Percentiles rank a stretch among this genome's conserved stretches.
Evolutionary conservation across 441 rosid species (phyloP).

Genomic region (Rhodomyrtus psidioides): DNA sequence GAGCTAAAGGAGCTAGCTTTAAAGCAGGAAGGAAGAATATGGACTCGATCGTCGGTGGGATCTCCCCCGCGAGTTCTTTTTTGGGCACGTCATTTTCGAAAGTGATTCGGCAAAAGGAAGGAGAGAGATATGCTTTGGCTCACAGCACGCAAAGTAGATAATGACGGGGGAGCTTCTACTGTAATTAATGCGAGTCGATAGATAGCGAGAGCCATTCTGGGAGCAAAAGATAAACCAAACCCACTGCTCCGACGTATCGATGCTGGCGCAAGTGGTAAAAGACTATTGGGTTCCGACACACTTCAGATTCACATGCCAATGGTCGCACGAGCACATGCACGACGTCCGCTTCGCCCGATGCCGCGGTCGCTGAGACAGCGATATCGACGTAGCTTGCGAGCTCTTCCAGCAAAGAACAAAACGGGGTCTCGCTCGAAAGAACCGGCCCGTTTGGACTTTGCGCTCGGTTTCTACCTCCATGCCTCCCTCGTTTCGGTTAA

Average conservation of each 20-base stretch:
- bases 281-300: background rate
- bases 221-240: background rate
- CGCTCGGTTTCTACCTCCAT: background rate
- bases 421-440: background rate
- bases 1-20: background rate
- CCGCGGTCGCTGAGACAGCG: background rate
- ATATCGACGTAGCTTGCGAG: background rate
- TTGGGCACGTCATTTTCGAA: background rate
- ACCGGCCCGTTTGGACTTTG: background rate
- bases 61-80: background rate
- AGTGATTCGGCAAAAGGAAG: background rate
- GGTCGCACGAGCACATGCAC: background rate
- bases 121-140: no score
- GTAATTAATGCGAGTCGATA: background rate
- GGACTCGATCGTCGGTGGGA: background rate
- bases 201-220: background rate
- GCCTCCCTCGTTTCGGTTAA: background rate
- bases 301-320: background rate
- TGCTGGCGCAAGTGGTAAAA: background rate
- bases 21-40: background rate
- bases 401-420: background rate
- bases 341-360: background rate
- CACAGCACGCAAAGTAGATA: background rate
- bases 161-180: background rate
- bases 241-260: background rate